phyloP scores from a whole-genome alignment of 2,329 filamentous ascomycete genomes.

The Dothistroma pini region DNA sequence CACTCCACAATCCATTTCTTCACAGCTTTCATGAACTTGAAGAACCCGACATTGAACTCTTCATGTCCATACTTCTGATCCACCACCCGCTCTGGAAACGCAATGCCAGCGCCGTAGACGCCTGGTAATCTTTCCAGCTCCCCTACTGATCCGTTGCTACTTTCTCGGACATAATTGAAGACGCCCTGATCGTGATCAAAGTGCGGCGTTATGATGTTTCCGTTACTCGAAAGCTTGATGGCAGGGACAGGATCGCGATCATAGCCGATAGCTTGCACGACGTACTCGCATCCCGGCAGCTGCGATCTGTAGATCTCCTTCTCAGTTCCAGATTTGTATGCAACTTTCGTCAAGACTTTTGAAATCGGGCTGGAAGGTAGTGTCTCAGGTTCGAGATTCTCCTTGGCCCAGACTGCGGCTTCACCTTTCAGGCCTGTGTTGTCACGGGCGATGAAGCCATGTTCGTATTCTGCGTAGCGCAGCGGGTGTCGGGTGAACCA shows the following conservation, averaged over 20 bases:
- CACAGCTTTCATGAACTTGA: conserved; percentile 63
- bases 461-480: conserved; percentile 59
- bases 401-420: conserved; percentile 57
- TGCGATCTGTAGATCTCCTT: conserved; percentile 44
- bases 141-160: conserved; percentile 13
- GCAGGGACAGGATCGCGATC: conserved; percentile 49
- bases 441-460: conserved; percentile 62
- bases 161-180: conserved; percentile 28
- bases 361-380: conserved; percentile 47
- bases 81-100: conserved; percentile 58
- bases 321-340: conserved; percentile 50
- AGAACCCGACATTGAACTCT: conserved; percentile 60
- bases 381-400: conserved; percentile 54
- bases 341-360: conserved; percentile 37
- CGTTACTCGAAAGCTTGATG: conserved; percentile 37
- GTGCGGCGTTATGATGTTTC: conserved; percentile 31
- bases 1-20: conserved; percentile 52
- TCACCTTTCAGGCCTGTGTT: conserved; percentile 63
- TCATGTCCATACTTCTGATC: conserved; percentile 61
- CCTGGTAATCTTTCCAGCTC: conserved; percentile 43
- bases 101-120: conserved; percentile 60
- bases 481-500: conserved; percentile 61
- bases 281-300: conserved; percentile 50
- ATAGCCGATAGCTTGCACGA: conserved; percentile 61
- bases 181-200: conserved; percentile 47